phyloP scores from a whole-genome alignment of 2,329 filamentous ascomycete species.

The Penicillium nordicum region DNA sequence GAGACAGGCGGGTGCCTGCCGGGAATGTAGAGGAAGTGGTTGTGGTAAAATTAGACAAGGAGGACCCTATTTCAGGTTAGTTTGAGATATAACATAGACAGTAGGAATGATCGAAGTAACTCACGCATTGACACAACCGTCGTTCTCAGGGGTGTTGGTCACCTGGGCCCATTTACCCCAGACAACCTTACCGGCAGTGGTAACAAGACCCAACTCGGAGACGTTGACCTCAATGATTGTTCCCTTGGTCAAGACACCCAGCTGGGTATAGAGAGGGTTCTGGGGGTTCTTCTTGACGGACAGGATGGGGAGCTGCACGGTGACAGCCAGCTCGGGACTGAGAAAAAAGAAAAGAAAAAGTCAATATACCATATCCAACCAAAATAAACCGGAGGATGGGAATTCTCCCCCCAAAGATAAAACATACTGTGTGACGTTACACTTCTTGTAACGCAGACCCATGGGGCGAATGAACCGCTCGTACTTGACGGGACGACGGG shows the following conservation, averaged over 20 bases:
- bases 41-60: constrained; percentile 20
- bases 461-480: constrained; percentile 70
- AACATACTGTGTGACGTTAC: constrained; percentile 57
- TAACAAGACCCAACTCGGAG: constrained; percentile 84
- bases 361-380: constrained; percentile 12
- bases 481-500: constrained; percentile 76
- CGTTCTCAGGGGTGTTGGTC: constrained; percentile 31
- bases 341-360: neutral
- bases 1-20: constrained; percentile 16
- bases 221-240: constrained; percentile 90
- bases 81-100: neutral
- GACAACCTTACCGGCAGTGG: constrained; percentile 85
- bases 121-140: constrained; percentile 18
- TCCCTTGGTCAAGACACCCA: constrained; percentile 84
- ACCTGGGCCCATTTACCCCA: constrained; percentile 84
- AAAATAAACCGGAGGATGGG: neutral
- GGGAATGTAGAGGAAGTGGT: constrained; percentile 12
- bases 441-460: constrained; percentile 76
- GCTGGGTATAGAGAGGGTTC: constrained; percentile 85
- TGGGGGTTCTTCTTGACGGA: constrained; percentile 81
- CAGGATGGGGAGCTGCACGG: constrained; percentile 79
- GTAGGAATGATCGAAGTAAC: neutral
- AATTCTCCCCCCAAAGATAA: neutral
- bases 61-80: constrained; percentile 15
- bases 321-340: constrained; percentile 72